Conservation (phyloP, 192 early-diverging fungal genomes). For the Backusella liffmaniae region DNA sequence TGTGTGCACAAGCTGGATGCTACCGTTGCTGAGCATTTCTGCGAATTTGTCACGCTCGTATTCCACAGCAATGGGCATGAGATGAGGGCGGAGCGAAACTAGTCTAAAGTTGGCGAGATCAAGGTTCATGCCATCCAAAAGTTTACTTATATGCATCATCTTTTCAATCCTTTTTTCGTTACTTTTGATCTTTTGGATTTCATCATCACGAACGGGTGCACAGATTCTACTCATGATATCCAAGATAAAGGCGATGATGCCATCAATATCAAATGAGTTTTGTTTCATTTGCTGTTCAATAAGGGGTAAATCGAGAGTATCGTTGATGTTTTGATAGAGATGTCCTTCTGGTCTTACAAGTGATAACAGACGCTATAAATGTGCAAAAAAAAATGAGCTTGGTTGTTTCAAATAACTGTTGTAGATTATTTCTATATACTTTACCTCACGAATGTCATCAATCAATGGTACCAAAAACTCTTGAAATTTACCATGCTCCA, state of each 20-base stretch:
- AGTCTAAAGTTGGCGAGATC: slow-evolving; percentile 81
- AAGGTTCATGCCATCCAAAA: slow-evolving; percentile 76
- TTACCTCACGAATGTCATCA: slow-evolving; percentile 57
- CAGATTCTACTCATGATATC: slow-evolving; percentile 67
- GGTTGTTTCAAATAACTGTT: not conserved
- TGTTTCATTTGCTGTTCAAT: slow-evolving; percentile 64
- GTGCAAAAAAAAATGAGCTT: not conserved
- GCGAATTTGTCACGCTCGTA: slow-evolving; percentile 76
- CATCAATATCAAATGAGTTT: slow-evolving; percentile 53
- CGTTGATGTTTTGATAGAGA: slow-evolving; percentile 57
- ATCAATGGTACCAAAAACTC: slow-evolving; percentile 54
- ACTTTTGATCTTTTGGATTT: slow-evolving; percentile 34
- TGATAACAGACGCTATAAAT: slow-evolving; percentile 55
- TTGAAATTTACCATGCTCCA: slow-evolving; percentile 45
- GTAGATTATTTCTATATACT: not conserved
- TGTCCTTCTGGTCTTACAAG: slow-evolving; percentile 58
- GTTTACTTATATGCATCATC: slow-evolving; percentile 48
- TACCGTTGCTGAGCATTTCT: slow-evolving; percentile 43
- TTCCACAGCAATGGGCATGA: slow-evolving; percentile 67
- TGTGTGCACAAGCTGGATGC: slow-evolving; percentile 51
- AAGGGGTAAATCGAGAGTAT: slow-evolving; percentile 65
- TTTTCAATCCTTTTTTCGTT: slow-evolving; percentile 46
- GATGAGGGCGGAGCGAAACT: slow-evolving; percentile 60
- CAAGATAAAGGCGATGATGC: slow-evolving; percentile 46
- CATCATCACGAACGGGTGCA: slow-evolving; percentile 73